These are phyloP conservation scores for Fusarium euwallaceae DNA, from an alignment of 2,329 filamentous ascomycete genomes.

Conservation along the genomic window DNA sequence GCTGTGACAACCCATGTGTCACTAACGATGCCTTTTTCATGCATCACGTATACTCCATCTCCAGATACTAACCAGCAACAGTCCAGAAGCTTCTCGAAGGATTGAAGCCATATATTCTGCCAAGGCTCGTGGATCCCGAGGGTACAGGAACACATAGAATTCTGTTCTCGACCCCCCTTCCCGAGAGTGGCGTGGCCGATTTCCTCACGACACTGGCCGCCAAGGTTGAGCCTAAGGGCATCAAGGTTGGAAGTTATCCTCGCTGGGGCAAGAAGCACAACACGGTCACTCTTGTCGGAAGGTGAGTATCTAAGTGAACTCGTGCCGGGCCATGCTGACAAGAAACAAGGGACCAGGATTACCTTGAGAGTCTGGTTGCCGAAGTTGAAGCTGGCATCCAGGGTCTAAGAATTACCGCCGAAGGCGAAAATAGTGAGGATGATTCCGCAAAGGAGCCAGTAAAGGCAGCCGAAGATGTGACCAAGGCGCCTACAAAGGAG, in stretches of 20 bases:
- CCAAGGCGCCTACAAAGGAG: conserved; percentile 26
- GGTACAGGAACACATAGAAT: conserved; percentile 85
- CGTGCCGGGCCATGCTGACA: conserved; percentile 27
- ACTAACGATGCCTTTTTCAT: neutral
- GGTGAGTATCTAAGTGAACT: conserved; percentile 54
- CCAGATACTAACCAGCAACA: conserved; percentile 45
- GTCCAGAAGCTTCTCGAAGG: conserved; percentile 83
- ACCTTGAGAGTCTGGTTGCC: conserved; percentile 80
- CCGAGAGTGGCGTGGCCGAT: conserved; percentile 86
- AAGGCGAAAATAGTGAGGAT: conserved; percentile 77
- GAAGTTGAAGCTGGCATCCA: conserved; percentile 84
- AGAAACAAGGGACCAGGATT: conserved; percentile 75
- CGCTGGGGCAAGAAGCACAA: conserved; percentile 90
- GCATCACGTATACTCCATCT: neutral
- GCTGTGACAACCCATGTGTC: neutral
- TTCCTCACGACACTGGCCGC: conserved; percentile 85
- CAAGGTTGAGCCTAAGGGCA: conserved; percentile 78
- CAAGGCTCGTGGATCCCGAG: conserved; percentile 81
- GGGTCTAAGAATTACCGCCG: conserved; percentile 75
- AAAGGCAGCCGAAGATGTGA: conserved; percentile 22
- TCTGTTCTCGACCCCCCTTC: conserved; percentile 86
- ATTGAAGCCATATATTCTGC: conserved; percentile 77
- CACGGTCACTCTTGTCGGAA: conserved; percentile 87
- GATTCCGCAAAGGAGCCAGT: conserved; percentile 47
- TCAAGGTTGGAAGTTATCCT: conserved; percentile 97